Evolutionary conservation across 176 grass and related monocot species (phyloP).

Genomic region (Elaeis guineensis): DNA sequence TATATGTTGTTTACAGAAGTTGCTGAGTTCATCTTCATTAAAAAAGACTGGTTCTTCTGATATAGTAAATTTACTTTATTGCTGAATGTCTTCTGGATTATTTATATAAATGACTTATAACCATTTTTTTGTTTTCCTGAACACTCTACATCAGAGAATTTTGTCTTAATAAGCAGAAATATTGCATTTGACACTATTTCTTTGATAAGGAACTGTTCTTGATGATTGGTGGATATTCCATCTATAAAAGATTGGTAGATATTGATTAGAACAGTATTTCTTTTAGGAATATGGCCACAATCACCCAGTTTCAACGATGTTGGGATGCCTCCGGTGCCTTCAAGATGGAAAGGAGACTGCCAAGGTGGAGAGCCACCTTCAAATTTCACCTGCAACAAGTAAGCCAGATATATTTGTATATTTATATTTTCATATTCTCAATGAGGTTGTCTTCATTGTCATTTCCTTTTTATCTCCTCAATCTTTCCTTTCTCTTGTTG

Average conservation of each 20-base stretch:
- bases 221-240: neutral
- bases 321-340: conserved; percentile 14
- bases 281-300: conserved; percentile 17
- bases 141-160: too few species aligned
- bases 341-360: conserved; percentile 15
- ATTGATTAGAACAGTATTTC: neutral
- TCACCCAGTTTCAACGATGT: conserved; percentile 14
- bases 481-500: too few species aligned
- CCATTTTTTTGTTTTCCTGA: too few species aligned
- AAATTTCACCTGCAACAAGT: conserved; percentile 12
- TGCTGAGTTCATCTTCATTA: too few species aligned
- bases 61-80: too few species aligned
- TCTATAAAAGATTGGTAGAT: neutral
- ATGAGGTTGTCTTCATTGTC: neutral
- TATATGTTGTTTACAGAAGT: too few species aligned
- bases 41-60: too few species aligned
- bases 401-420: neutral
- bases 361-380: conserved; percentile 10
- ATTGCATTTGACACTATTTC: too few species aligned
- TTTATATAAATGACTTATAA: too few species aligned
- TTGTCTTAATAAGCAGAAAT: too few species aligned
- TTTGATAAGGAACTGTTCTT: neutral
- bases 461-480: neutral
- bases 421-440: neutral
- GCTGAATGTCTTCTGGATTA: too few species aligned